Evolutionary conservation across 352 stramenopile species (phyloP).

Genomic region (Phytophthora macrochlamydospora): DNA sequence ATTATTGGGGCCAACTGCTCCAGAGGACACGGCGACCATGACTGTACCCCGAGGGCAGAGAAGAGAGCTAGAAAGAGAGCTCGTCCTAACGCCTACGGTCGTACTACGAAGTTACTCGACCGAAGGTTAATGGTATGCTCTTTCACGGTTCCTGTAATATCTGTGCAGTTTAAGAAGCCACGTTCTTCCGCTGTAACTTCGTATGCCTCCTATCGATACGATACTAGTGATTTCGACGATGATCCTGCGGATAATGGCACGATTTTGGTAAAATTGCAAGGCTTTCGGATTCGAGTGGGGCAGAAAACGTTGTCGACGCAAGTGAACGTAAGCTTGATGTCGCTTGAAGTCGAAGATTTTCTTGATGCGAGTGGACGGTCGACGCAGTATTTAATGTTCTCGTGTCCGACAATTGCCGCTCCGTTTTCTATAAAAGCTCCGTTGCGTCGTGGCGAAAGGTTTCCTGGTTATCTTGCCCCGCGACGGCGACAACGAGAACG

Average conservation of each 20-base stretch:
- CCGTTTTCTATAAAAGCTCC: conserved; percentile 69
- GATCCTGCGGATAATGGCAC: conserved; percentile 66
- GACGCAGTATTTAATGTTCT: conserved; percentile 82
- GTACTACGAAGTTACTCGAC: conserved; percentile 64
- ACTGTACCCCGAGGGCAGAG: conserved; percentile 22
- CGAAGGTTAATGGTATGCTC: conserved; percentile 77
- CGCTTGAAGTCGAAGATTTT: conserved; percentile 82
- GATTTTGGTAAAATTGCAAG: conserved; percentile 79
- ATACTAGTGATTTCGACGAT: conserved; percentile 64
- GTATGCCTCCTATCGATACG: conserved; percentile 65
- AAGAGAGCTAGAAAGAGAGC: conserved; percentile 31
- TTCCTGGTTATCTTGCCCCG: conserved; percentile 29
- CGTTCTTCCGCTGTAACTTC: conserved; percentile 42
- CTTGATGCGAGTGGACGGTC: conserved; percentile 62
- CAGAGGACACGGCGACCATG: conserved; percentile 5
- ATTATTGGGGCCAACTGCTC: conserved; percentile 11
- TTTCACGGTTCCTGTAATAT: conserved; percentile 82
- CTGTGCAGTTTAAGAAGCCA: conserved; percentile 83
- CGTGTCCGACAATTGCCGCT: conserved; percentile 66
- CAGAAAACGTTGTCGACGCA: conserved; percentile 86
- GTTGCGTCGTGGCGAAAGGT: conserved; percentile 44
- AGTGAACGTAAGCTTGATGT: conserved; percentile 67
- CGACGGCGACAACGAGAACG: conserved; percentile 59
- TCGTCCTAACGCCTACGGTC: conserved; percentile 24
- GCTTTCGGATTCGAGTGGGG: conserved; percentile 75